Evolutionary conservation across 2,329 filamentous ascomycete species (phyloP), one percentile per base, ranked within the genome.

Genomic region (Exophiala calicioides): DNA sequence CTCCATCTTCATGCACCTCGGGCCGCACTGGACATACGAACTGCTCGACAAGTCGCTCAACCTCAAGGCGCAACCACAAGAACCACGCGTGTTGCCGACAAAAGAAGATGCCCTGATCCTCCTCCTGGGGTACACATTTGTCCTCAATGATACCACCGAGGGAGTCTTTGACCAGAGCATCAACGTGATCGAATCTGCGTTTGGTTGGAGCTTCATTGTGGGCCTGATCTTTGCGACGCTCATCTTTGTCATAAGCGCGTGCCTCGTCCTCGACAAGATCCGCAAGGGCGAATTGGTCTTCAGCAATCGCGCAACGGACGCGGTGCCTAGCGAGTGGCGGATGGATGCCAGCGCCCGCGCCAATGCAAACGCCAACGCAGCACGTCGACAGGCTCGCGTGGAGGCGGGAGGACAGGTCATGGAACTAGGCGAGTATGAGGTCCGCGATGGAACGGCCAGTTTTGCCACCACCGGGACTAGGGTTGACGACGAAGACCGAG

Each of bases 1-100:
- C 13, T 45, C 27, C 9, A 44, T 55, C 21, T 55, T 55, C 44
- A 55, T 55, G 48, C 44, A 48, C 10, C 31, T 46, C 33, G 52
- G 44, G 8, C 37, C 45, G 10, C 27, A 20, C 4, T 38, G 23
- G 2, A 35, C 36, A 7, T 21, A 52, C 8, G n/a, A 20, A 7
- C 35, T 52, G n/a, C 32, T 44, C 16, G 7, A 31, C 12, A 7
- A 33, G 32, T 21, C 15, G 16, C 39, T n/a, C n/a, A n/a, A n/a
- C n/a, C n/a, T n/a, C n/a, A n/a, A 26, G 16, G 12, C 13, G 8
- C 34, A 13, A 24, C 10, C n/a, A 15, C 18, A 40, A 15, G 15
- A 15, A 3, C 20, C n/a, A 8, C 26, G 18, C 38, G 15, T 26
- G 9, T 23, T 32, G 13, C 9, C 37, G 5, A 38, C 24, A 23